Conservation (phyloP, 176 grass and related monocot genomes). For the Leersia perrieri region DNA sequence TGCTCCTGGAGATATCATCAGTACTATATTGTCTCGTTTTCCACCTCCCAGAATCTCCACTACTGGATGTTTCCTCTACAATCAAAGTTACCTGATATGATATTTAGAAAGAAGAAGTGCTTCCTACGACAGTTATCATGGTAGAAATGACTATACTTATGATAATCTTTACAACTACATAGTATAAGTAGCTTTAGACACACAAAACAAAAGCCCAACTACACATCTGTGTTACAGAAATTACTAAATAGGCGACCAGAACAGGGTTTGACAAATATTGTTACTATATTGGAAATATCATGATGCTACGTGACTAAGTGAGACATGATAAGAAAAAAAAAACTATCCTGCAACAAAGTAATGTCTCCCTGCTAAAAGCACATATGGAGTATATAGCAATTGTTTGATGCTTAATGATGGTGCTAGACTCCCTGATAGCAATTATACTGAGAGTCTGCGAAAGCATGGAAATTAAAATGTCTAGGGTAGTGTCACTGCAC, state of each 20-base stretch:
- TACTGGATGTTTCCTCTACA: slow-evolving; percentile 15
- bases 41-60: slow-evolving; percentile 6
- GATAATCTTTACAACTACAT: slow-evolving; percentile 7
- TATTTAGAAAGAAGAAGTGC: background rate
- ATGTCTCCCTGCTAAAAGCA: background rate
- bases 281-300: background rate
- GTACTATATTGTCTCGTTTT: slow-evolving; percentile 15
- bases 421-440: background rate
- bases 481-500: background rate
- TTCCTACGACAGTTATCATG: slow-evolving; percentile 29
- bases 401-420: background rate
- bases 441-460: background rate
- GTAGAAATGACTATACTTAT: background rate
- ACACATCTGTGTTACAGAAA: background rate
- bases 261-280: background rate
- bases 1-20: slow-evolving; percentile 39
- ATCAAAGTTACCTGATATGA: slow-evolving; percentile 18
- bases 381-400: background rate
- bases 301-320: background rate
- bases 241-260: background rate
- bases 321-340: background rate
- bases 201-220: background rate
- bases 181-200: background rate
- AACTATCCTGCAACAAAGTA: background rate
- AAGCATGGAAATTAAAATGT: background rate